A percentile compares a stretch with the other conserved stretches of the same genome.
Evolutionary conservation across 768 basidiomycete genomes (phyloP).

Genomic region (Podaxis carcinomalis): DNA sequence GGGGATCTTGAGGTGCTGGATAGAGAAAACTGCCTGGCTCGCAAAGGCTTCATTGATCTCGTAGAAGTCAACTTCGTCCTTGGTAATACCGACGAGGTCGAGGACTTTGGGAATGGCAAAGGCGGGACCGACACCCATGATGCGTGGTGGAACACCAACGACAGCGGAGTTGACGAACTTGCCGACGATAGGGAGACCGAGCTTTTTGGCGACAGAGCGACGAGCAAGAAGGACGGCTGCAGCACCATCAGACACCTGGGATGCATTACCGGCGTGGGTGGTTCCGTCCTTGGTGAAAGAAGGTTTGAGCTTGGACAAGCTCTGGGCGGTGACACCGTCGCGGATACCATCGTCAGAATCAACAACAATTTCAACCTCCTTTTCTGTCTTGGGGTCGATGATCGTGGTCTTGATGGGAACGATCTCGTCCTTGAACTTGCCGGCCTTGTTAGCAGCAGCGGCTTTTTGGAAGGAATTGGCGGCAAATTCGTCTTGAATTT

Average conservation of each 20-base stretch:
- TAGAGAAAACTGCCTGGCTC: conserved; percentile 69
- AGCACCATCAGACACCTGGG: conserved; percentile 90
- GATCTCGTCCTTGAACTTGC: conserved; percentile 82
- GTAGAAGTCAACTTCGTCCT: conserved; percentile 81
- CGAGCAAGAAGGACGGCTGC: conserved; percentile 84
- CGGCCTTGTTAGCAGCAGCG: conserved; percentile 71
- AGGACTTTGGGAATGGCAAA: conserved; percentile 80
- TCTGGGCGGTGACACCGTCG: conserved; percentile 77
- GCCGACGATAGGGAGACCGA: conserved; percentile 83
- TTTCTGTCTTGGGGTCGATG: conserved; percentile 70
- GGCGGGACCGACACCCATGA: conserved; percentile 92
- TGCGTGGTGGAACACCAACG: conserved; percentile 79
- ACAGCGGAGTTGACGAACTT: conserved; percentile 72
- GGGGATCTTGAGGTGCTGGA: conserved; percentile 67
- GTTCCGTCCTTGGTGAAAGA: conserved; percentile 72
- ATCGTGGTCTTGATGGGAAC: conserved; percentile 71
- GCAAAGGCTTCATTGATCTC: conserved; percentile 95
- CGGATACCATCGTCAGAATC: conserved; percentile 84
- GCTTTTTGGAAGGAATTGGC: conserved; percentile 85
- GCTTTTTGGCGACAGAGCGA: conserved; percentile 73
- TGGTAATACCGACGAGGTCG: conserved; percentile 56
- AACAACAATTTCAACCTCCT: conserved; percentile 62
- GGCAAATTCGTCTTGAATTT: conserved; percentile 80
- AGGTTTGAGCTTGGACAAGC: conserved; percentile 78
- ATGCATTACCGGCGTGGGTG: conserved; percentile 83